Base-by-base conservation (phyloP, 768 basidiomycete species). In the Strobilomyces confusus region DNA sequence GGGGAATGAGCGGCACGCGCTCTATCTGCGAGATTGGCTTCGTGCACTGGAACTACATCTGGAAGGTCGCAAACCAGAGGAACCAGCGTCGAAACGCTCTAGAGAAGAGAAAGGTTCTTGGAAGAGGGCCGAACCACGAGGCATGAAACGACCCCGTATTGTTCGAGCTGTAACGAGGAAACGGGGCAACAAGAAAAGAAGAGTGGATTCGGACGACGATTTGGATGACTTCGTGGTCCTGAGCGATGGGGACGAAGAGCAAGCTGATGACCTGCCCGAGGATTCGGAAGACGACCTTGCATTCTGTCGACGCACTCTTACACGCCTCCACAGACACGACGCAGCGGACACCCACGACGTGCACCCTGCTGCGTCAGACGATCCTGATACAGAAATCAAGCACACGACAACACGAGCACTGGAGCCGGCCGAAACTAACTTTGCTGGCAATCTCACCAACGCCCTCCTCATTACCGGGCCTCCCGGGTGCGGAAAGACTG, bases 381-480 rank as follows among this genome's bases (percentile, higher is more conserved):
- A 36, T 9, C n/a, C 26, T 23, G 32, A 58, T 25, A 44, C 44
- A 29, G 40, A 52, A 46, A n/a, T 32, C n/a, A 33, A 56, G 43
- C 14, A 51, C 45, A 55, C 37, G 48, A 50, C 43, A 19, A 29
- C 51, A 29, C 50, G 51, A 47, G 51, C 49, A 44, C 58, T 58
- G 44, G 45, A 57, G 38, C 45, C 49, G 20, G 47, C 58, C 26
- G 52, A 55, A 29, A 52, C 51, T 2, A 59, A 62, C 44, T 77
- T 81, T 60, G 59, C 65, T 38, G 72, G 75, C 38, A 70, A 76
- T 44, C 76, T 98, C 32, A 85, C 86, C 44, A 98, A 98, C 68
- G 87, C 92, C 0, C 88, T 98, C 45, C 73, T 99, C 14, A 78
- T 99, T 37, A 67, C 75, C 40, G 97, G 97, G 1, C 93, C 92